Conservation (phyloP, 805 yeast genomes). For the Teunomyces stri region DNA sequence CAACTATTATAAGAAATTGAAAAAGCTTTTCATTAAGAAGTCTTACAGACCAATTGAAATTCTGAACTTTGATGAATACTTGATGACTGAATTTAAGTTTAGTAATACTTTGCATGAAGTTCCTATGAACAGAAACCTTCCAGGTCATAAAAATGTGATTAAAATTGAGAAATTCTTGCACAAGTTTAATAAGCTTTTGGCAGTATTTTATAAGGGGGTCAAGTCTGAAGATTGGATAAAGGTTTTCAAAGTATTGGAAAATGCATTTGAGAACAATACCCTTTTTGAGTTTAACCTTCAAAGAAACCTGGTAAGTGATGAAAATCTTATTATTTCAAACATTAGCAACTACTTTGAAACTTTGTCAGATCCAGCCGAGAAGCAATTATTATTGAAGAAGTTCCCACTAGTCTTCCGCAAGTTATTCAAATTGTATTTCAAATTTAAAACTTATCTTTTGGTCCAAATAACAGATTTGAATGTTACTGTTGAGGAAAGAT, state of each 20-base stretch:
- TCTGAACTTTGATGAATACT: constrained; percentile 37
- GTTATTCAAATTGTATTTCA: constrained; percentile 63
- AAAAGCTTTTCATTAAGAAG: constrained; percentile 68
- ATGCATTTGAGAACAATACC: constrained; percentile 57
- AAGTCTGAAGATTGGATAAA: constrained; percentile 75
- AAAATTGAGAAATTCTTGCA: constrained; percentile 62
- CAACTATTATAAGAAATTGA: constrained; percentile 57
- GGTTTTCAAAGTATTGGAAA: constrained; percentile 70
- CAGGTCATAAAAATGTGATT: constrained; percentile 42
- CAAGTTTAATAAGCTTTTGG: constrained; percentile 60
- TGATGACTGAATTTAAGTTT: constrained; percentile 41
- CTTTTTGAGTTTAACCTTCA: constrained; percentile 55
- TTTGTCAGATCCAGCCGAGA: constrained; percentile 48
- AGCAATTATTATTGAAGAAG: constrained; percentile 32
- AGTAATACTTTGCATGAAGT: constrained; percentile 42
- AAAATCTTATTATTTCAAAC: constrained; percentile 60
- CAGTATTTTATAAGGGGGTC: constrained; percentile 54
- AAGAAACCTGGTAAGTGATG: constrained; percentile 43
- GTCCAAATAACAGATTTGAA: constrained; percentile 62
- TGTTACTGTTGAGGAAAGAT: constrained; percentile 58
- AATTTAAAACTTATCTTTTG: constrained; percentile 61
- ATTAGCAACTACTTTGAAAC: constrained; percentile 68
- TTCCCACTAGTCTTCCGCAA: constrained; percentile 71
- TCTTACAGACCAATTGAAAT: constrained; percentile 59
- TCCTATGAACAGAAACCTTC: constrained; percentile 46